These are phyloP conservation scores for Boletus bicolor DNA, from an alignment of 768 basidiomycete species.

Conservation along the genomic window DNA sequence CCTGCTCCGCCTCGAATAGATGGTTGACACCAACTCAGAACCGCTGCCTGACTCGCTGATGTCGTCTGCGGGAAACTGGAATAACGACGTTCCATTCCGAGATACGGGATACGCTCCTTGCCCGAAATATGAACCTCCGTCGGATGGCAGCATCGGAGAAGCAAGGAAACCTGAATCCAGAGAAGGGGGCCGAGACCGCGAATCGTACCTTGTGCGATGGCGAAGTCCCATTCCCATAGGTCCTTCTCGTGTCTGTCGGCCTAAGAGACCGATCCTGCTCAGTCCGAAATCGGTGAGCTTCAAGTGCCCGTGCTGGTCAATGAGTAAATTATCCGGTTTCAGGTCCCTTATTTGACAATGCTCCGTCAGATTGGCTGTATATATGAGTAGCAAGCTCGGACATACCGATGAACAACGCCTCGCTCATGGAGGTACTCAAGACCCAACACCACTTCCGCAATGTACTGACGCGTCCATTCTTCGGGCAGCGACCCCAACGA, in stretches of 20 bases:
- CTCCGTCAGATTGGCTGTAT: background rate
- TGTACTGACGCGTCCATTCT: constrained; percentile 95
- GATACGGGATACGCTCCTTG: constrained; percentile 60
- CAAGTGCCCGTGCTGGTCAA: constrained; percentile 93
- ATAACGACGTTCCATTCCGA: constrained; percentile 62
- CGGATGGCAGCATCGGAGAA: constrained; percentile 66
- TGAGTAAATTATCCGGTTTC: constrained; percentile 97
- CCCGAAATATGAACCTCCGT: constrained; percentile 79
- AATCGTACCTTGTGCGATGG: constrained; percentile 55
- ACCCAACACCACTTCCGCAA: constrained; percentile 93
- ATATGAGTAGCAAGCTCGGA: background rate
- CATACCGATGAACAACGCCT: constrained; percentile 94
- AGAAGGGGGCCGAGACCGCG: constrained; percentile 78
- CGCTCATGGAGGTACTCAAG: constrained; percentile 95
- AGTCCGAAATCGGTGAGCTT: constrained; percentile 98
- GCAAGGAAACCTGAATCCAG: constrained; percentile 77
- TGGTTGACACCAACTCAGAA: constrained; percentile 67
- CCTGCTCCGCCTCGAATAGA: constrained; percentile 51
- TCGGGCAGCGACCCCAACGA: constrained; percentile 90
- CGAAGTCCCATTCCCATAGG: constrained; percentile 42
- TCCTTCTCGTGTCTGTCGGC: constrained; percentile 85
- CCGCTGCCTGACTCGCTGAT: constrained; percentile 80
- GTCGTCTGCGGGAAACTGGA: constrained; percentile 73
- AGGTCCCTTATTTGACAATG: constrained; percentile 64
- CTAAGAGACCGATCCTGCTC: constrained; percentile 95